Percentiles rank a stretch among this genome's conserved stretches.
Evolutionary conservation across 2,329 filamentous ascomycete species (phyloP).

Genomic region (Epichloe scottii): DNA sequence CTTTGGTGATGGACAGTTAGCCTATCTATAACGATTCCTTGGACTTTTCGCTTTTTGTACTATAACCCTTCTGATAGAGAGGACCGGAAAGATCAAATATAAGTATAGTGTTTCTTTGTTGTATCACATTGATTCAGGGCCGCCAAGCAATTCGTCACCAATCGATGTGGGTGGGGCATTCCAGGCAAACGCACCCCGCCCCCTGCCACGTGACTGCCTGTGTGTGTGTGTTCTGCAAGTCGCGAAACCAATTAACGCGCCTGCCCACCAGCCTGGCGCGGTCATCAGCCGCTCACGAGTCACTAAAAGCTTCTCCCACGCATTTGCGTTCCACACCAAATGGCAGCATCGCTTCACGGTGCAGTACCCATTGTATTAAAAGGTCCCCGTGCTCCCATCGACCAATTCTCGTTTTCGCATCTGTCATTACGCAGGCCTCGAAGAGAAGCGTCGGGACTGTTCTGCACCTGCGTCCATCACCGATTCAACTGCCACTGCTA

Average conservation of each 20-base stretch:
- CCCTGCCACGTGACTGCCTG: conserved; percentile 7
- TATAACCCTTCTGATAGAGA: conserved; percentile 12
- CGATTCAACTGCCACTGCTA: conserved; percentile 1
- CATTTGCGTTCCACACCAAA: not conserved
- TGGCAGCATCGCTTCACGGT: not conserved
- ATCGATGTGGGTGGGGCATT: not conserved
- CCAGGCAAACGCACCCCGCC: not conserved
- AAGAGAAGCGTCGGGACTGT: conserved; percentile 5
- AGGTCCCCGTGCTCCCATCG: not conserved
- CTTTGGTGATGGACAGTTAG: no score
- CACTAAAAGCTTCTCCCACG: conserved; percentile 6
- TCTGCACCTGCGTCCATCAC: conserved; percentile 1
- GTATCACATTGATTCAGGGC: not conserved
- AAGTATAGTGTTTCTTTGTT: conserved; percentile 8
- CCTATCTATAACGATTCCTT: conserved; percentile 18
- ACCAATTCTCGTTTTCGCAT: not conserved
- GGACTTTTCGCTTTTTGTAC: conserved; percentile 17
- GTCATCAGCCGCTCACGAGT: conserved; percentile 16
- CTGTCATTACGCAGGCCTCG: conserved; percentile 4
- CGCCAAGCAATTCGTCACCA: not conserved
- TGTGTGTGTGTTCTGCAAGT: not conserved
- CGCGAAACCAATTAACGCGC: conserved; percentile 26
- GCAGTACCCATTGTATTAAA: not conserved
- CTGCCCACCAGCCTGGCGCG: conserved; percentile 23
- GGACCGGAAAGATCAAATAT: conserved; percentile 11